A percentile compares a stretch with the other conserved stretches of the same genome.
Conservation (phyloP, 2,329 filamentous ascomycete genomes). For the Nemania abortiva region DNA sequence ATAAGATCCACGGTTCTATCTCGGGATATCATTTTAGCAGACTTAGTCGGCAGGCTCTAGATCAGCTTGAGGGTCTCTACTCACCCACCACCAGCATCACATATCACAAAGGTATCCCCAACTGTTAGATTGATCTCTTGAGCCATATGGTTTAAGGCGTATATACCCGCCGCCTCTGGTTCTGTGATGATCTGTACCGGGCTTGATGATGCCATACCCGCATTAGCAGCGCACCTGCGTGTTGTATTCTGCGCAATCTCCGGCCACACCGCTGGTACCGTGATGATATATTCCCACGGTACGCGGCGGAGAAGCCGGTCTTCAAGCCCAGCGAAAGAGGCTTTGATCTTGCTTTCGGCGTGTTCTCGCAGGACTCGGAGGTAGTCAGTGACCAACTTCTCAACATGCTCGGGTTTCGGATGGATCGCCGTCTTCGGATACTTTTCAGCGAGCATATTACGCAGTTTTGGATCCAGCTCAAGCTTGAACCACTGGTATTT, state of each 20-base stretch:
- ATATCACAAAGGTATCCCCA: background rate
- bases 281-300: background rate
- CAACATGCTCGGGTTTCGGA: background rate
- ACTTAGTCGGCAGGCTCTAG: background rate
- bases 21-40: background rate
- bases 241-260: background rate
- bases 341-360: background rate
- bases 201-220: background rate
- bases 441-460: background rate
- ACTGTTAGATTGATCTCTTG: background rate
- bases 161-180: background rate
- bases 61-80: background rate
- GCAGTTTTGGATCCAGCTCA: background rate
- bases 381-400: background rate
- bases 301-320: background rate
- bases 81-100: background rate
- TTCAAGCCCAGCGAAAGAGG: background rate
- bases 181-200: background rate
- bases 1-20: background rate
- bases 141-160: background rate
- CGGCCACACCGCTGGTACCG: background rate
- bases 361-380: background rate
- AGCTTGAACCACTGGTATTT: conserved; percentile 4
- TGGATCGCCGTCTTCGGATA: conserved; percentile 1
- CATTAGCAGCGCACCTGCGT: background rate